Percentiles rank a stretch among this genome's conserved stretches.
Conservation (phyloP, 2,329 filamentous ascomycete genomes). For the Colletotrichum trifolii region DNA sequence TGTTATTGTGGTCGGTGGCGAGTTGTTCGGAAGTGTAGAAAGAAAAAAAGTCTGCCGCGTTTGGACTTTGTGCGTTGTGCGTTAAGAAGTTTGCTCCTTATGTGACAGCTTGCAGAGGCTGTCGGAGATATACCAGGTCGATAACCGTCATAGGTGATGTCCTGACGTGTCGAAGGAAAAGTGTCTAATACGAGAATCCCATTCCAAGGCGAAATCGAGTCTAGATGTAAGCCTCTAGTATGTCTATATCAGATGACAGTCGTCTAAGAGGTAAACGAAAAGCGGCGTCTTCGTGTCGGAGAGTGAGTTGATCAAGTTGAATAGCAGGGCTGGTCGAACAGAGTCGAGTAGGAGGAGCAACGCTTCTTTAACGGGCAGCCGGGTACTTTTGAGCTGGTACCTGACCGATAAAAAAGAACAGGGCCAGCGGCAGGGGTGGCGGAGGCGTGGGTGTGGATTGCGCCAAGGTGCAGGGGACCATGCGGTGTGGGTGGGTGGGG, state of each 20-base stretch:
- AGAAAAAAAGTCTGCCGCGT: too few relatives aligned
- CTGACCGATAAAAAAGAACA: slow-evolving; percentile 14
- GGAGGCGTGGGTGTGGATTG: slow-evolving; percentile 23
- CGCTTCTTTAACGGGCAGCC: slow-evolving; percentile 33
- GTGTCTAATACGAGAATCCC: slow-evolving; percentile 24
- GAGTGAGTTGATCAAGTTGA: slow-evolving; percentile 7
- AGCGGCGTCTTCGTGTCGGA: not conserved
- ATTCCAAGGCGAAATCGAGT: slow-evolving; percentile 15
- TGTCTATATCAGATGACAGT: slow-evolving; percentile 4
- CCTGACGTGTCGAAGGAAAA: slow-evolving; percentile 12
- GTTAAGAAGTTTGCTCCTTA: slow-evolving; percentile 6
- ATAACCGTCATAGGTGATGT: slow-evolving; percentile 32
- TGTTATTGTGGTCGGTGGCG: slow-evolving; percentile 4
- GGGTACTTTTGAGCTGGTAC: slow-evolving; percentile 27
- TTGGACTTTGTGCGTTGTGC: too few relatives aligned
- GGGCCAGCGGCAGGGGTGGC: slow-evolving; percentile 25
- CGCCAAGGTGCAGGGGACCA: not conserved
- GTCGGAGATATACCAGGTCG: slow-evolving; percentile 31
- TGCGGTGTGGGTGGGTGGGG: slow-evolving; percentile 14
- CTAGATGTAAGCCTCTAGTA: slow-evolving; percentile 7
- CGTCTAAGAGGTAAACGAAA: not conserved
- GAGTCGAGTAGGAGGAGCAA: slow-evolving; percentile 30
- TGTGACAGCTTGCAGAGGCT: slow-evolving; percentile 35
- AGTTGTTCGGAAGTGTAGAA: not conserved
- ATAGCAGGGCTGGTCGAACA: not conserved